Percentiles rank a stretch among this genome's conserved stretches.
Conservation (phyloP, 164 flowering plant genomes). For the Tetracentron sinense region DNA sequence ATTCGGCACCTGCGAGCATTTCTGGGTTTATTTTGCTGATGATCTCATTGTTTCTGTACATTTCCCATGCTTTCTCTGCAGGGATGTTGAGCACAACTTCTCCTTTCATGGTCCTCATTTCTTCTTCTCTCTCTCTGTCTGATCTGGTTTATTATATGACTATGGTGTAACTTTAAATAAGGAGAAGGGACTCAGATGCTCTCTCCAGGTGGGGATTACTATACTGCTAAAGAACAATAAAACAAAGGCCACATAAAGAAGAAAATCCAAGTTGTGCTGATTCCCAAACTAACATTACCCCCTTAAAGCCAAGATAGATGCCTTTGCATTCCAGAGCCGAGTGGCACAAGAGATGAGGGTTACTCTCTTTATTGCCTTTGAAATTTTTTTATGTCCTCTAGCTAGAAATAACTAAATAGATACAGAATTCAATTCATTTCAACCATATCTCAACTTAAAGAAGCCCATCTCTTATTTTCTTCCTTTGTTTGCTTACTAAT, state of each 20-base stretch:
- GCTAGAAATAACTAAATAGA: conserved; percentile 13
- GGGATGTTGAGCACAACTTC: conserved; percentile 49
- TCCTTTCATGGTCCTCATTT: conserved; percentile 45
- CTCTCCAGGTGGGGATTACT: background rate
- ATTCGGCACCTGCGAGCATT: conserved; percentile 39
- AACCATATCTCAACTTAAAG: too few relatives aligned
- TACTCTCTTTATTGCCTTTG: too few relatives aligned
- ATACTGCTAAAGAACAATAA: too few relatives aligned
- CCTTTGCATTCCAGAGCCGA: background rate
- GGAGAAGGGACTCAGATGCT: background rate
- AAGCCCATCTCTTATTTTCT: too few relatives aligned
- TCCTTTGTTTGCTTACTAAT: too few relatives aligned
- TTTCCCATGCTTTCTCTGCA: conserved; percentile 56
- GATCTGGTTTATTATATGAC: background rate
- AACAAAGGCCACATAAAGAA: background rate
- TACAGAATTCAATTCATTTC: too few relatives aligned
- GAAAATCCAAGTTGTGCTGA: too few relatives aligned
- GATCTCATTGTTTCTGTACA: conserved; percentile 48
- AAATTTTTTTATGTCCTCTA: too few relatives aligned
- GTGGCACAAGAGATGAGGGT: background rate
- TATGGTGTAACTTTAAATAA: conserved; percentile 2
- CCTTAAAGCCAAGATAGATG: background rate
- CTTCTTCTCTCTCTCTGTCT: conserved; percentile 11
- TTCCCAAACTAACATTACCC: background rate
- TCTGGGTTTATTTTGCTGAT: conserved; percentile 41